A percentile compares a stretch with the other conserved stretches of the same genome.
Evolutionary conservation across 1,139 yeast species (phyloP).

Genomic region (Sporopachydermia cereana): DNA sequence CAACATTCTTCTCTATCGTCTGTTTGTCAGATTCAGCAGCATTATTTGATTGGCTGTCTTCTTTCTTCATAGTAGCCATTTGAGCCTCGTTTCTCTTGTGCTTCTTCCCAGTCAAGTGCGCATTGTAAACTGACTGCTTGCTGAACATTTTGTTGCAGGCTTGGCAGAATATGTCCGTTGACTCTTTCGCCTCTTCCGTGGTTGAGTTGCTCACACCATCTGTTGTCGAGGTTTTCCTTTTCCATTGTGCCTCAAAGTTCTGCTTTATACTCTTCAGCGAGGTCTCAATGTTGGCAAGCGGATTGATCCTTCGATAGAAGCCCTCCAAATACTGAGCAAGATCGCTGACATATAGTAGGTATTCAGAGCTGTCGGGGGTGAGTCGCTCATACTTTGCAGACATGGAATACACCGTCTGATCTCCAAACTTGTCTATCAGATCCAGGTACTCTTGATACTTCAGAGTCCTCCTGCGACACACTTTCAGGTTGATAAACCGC

Average conservation of each 20-base stretch:
- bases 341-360: constrained; percentile 32
- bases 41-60: constrained; percentile 9
- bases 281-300: constrained; percentile 33
- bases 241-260: constrained; percentile 25
- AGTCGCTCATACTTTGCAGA: constrained; percentile 19
- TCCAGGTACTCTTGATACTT: constrained; percentile 43
- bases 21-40: constrained; percentile 10
- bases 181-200: constrained; percentile 10
- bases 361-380: constrained; percentile 24
- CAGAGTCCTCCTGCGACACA: constrained; percentile 18
- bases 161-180: constrained; percentile 47
- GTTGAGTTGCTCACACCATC: constrained; percentile 16
- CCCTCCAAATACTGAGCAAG: constrained; percentile 35
- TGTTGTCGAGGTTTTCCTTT: constrained; percentile 13
- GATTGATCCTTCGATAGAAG: constrained; percentile 38
- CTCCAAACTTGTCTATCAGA: constrained; percentile 31
- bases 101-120: constrained; percentile 66
- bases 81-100: constrained; percentile 42
- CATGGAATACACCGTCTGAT: constrained; percentile 15
- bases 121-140: constrained; percentile 51
- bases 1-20: constrained; percentile 11
- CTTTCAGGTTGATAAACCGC: constrained; percentile 35
- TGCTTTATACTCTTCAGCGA: constrained; percentile 25
- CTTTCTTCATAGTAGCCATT: constrained; percentile 6
- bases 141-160: constrained; percentile 58